phyloP scores from a whole-genome alignment of 331 rosid species.

The Acacia pycnantha region DNA sequence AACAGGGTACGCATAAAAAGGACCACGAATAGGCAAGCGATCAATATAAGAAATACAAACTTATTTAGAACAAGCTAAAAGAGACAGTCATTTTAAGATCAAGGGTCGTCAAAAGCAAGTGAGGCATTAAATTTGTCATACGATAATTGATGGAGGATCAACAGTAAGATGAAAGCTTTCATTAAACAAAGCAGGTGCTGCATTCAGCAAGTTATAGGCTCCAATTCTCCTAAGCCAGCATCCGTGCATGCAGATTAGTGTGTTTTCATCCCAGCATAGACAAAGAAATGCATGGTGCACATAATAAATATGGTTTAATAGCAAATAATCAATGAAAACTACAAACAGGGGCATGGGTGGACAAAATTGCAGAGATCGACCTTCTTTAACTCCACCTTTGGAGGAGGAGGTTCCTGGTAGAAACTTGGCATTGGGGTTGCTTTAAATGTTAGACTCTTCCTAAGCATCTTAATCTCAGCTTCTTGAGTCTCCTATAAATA shows the following conservation, averaged over 20 bases:
- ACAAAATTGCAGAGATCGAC: conserved; percentile 33
- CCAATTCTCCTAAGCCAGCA: not conserved
- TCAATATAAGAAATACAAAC: not conserved
- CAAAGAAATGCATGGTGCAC: not conserved
- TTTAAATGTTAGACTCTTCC: conserved; percentile 86
- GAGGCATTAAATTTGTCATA: not conserved
- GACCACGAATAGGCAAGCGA: not conserved
- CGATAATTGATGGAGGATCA: not conserved
- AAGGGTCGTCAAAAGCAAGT: not conserved
- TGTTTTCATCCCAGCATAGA: not conserved
- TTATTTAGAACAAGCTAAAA: not conserved
- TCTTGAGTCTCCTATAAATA: conserved; percentile 84
- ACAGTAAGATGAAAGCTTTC: conserved; percentile 15
- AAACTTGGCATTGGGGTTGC: conserved; percentile 99
- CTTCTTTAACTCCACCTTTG: conserved; percentile 91
- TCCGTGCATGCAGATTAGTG: not conserved
- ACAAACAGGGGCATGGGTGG: not conserved
- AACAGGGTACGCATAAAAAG: not conserved
- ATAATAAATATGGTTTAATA: not conserved
- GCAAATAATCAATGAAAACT: not conserved
- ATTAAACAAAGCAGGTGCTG: not conserved
- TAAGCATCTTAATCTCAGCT: conserved; percentile 87
- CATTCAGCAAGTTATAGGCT: conserved; percentile 15
- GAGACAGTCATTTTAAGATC: not conserved
- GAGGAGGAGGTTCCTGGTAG: conserved; percentile 98